phyloP scores from a whole-genome alignment of 1,284 basidiomycete genomes.

The Pisolithus thermaeus region DNA sequence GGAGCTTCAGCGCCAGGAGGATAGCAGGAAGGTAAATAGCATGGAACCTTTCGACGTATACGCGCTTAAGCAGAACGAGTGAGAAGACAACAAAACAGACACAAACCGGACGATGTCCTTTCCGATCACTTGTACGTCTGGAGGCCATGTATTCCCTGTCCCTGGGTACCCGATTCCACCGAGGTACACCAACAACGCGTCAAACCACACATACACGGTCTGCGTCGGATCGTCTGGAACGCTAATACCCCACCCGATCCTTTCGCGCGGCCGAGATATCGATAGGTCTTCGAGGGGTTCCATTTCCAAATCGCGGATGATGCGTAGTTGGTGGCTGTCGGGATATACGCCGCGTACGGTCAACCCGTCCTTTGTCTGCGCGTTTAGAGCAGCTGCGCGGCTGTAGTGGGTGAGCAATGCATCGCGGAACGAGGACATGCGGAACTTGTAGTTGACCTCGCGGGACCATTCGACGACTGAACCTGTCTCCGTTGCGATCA shows the following conservation, averaged over 20 bases:
- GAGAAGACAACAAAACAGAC: not conserved
- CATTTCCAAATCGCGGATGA: constrained; percentile 39
- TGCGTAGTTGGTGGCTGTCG: constrained; percentile 33
- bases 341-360: constrained; percentile 20
- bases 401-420: constrained; percentile 60
- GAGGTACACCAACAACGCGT: constrained; percentile 84
- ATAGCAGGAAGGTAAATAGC: constrained; percentile 89
- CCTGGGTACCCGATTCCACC: constrained; percentile 81
- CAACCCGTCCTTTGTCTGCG: constrained; percentile 24
- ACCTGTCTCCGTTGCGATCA: constrained; percentile 72
- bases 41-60: constrained; percentile 62
- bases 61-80: not conserved
- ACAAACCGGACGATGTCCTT: constrained; percentile 85
- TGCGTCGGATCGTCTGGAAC: constrained; percentile 80
- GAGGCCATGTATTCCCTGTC: constrained; percentile 60
- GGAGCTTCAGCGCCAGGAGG: constrained; percentile 69
- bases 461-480: constrained; percentile 76
- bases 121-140: constrained; percentile 83
- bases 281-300: constrained; percentile 56
- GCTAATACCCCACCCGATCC: constrained; percentile 82
- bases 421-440: constrained; percentile 63
- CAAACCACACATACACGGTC: constrained; percentile 95
- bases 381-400: constrained; percentile 22
- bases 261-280: constrained; percentile 72
- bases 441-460: constrained; percentile 89